Evolutionary conservation across 495 filamentous ascomycete species (phyloP).

Genomic region (Haplographium delicatum): DNA sequence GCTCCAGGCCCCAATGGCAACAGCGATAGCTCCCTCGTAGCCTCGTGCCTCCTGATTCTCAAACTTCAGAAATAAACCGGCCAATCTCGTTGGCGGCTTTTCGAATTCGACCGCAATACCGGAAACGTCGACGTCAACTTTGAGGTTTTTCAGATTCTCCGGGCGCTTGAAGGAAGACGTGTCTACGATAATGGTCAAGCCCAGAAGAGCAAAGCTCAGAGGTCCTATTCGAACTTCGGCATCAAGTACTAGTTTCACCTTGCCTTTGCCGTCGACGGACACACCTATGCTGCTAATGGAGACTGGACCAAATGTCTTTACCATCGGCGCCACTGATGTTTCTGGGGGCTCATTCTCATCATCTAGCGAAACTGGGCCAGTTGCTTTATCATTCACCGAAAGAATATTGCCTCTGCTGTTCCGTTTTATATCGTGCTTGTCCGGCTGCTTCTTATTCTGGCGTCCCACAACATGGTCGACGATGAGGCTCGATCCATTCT

Average conservation of each 20-base stretch:
- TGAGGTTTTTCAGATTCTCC: not conserved
- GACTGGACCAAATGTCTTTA: slow-evolving; percentile 11
- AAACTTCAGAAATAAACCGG: slow-evolving; percentile 32
- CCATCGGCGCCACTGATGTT: not conserved
- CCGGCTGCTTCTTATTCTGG: not conserved
- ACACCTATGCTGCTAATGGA: slow-evolving; percentile 33
- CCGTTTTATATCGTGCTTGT: too few species aligned
- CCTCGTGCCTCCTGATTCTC: slow-evolving; percentile 3
- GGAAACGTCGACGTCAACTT: slow-evolving; percentile 18
- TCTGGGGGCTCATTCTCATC: too few species aligned
- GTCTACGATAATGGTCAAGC: slow-evolving; percentile 5
- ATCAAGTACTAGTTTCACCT: slow-evolving; percentile 33
- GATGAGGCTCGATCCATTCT: not conserved
- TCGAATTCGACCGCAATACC: slow-evolving; percentile 35
- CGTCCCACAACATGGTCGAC: not conserved
- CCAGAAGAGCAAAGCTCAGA: slow-evolving; percentile 32
- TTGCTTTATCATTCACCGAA: too few species aligned
- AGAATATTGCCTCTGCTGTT: too few species aligned
- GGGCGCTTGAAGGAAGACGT: slow-evolving; percentile 20
- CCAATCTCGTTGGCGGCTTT: slow-evolving; percentile 32
- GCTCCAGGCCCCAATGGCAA: slow-evolving; percentile 32
- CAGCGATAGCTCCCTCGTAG: slow-evolving; percentile 34
- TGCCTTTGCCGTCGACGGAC: slow-evolving; percentile 25
- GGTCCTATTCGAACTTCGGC: slow-evolving; percentile 37
- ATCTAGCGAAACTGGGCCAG: too few species aligned